phyloP scores from a whole-genome alignment of 805 yeast genomes.

The Sugiyamaella mastotermitis region DNA sequence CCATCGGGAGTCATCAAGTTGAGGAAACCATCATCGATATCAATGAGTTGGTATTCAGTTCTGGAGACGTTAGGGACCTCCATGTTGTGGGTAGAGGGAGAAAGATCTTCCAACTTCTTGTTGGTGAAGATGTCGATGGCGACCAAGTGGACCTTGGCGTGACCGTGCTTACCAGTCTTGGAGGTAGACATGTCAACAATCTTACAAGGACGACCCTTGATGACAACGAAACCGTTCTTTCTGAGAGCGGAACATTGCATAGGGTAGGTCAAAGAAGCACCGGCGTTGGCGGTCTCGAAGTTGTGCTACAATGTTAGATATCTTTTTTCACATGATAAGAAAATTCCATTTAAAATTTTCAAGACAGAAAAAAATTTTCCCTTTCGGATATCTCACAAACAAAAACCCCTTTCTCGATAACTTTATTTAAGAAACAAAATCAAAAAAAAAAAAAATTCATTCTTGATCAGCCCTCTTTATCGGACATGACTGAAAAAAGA shows the following conservation, averaged over 20 bases:
- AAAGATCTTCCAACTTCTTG: conserved; percentile 98
- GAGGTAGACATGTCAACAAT: conserved; percentile 99
- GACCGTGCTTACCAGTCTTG: conserved; percentile 99
- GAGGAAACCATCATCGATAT: conserved; percentile 97
- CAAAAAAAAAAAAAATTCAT: too few species aligned
- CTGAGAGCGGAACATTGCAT: conserved; percentile 99
- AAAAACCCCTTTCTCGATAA: too few species aligned
- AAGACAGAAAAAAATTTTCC: not conserved
- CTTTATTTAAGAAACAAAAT: too few species aligned
- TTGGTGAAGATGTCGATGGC: conserved; percentile 98
- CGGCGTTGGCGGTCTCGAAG: conserved; percentile 98
- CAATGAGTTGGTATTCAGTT: conserved; percentile 91
- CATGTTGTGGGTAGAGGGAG: conserved; percentile 99
- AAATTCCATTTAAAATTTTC: not conserved
- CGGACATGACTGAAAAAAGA: too few species aligned
- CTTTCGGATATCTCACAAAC: too few species aligned
- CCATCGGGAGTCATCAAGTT: conserved; percentile 96
- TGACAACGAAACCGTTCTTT: conserved; percentile 98
- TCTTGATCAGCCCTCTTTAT: too few species aligned
- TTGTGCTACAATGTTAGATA: conserved; percentile 52
- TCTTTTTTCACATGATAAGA: not conserved
- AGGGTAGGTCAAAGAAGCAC: conserved; percentile 98
- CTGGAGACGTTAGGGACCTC: conserved; percentile 97
- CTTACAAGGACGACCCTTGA: conserved; percentile 99
- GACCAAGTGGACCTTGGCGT: conserved; percentile 99